A percentile compares a stretch with the other conserved stretches of the same genome.
Conservation (phyloP, 164 flowering plant genomes). For the Paratinospora sagittata region DNA sequence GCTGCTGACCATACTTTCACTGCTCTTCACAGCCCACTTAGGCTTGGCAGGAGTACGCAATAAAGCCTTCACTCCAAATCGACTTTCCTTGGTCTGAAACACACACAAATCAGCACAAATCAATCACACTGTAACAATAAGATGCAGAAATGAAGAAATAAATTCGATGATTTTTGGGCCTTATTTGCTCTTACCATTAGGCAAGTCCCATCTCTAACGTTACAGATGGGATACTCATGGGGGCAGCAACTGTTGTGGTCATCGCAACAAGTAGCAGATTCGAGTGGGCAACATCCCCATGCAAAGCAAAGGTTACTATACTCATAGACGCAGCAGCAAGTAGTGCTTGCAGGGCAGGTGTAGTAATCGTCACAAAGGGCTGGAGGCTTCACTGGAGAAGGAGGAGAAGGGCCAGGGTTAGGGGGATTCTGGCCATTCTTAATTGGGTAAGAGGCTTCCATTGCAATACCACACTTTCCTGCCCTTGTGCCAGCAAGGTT, state of each 20-base stretch:
- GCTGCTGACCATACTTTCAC: slow-evolving; percentile 22
- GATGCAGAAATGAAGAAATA: background rate
- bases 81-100: slow-evolving; percentile 60
- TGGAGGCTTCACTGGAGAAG: slow-evolving; percentile 52
- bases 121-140: background rate
- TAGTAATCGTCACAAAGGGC: slow-evolving; percentile 50
- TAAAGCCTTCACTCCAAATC: slow-evolving; percentile 60
- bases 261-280: slow-evolving; percentile 73
- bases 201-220: slow-evolving; percentile 55
- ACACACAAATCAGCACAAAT: slow-evolving; percentile 1
- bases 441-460: slow-evolving; percentile 65
- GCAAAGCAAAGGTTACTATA: slow-evolving; percentile 48
- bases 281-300: slow-evolving; percentile 93
- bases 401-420: slow-evolving; percentile 91
- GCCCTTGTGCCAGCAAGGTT: slow-evolving; percentile 22
- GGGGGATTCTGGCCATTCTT: slow-evolving; percentile 58
- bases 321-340: slow-evolving; percentile 75
- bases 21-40: slow-evolving; percentile 23
- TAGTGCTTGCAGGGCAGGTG: slow-evolving; percentile 49
- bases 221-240: slow-evolving; percentile 65
- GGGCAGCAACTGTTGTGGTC: slow-evolving; percentile 81
- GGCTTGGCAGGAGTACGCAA: slow-evolving; percentile 63
- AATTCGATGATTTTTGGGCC: background rate
- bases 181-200: slow-evolving; percentile 23
- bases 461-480: slow-evolving; percentile 74